Base-by-base conservation (phyloP, 495 filamentous ascomycete species). In the Neurospora hispaniola region DNA sequence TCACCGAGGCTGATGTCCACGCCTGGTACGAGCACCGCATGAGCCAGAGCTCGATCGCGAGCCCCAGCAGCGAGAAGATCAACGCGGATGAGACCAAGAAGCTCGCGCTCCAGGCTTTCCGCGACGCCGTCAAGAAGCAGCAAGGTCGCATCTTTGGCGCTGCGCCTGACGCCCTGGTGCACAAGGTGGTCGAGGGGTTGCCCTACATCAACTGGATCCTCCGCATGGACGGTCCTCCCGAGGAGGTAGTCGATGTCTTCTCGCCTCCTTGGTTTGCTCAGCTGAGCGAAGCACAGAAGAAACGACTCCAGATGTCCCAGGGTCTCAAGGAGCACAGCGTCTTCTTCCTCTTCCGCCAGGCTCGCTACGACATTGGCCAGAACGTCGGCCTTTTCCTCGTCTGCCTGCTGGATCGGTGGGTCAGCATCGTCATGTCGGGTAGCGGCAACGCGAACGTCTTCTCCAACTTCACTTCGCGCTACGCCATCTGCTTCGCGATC, bases 1-100 rank as follows among this genome's bases (percentile, higher is more conserved):
- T 85, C 4, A 80, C 83, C 46, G 85, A 86, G 59, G 80, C 80
- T 12, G 86, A 88, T 70, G 84, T 88, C 38, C 75, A 82, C 23
- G 80, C 83, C 54, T 88, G 86, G 86, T 85, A 87, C 59, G 73
- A 77, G 1, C 41, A 70, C 41, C 68, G 73, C 46, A 38, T 66
- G 54, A 78, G 70, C 27, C 66, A 69, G 44, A 42, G 42, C 4
- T 74, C 72, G 0, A 16, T 73, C 12, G 35, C 18, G 10, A 71
- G 42, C 7, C 20, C n/a, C 4, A 31, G 9, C 4, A 31, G 12
- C 20, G 40, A 70, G 4, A 54, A 74, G 10, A 3, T 0, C 20
- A 39, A 38, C 10, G 20, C 62, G 7, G 75, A 69, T 2, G 70
- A 66, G 31, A 27, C 69, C 38, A 75, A 73, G 46, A 74, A 70